Base-by-base conservation (phyloP, 2,329 filamentous ascomycete genomes). In the Exophiala sp. region DNA sequence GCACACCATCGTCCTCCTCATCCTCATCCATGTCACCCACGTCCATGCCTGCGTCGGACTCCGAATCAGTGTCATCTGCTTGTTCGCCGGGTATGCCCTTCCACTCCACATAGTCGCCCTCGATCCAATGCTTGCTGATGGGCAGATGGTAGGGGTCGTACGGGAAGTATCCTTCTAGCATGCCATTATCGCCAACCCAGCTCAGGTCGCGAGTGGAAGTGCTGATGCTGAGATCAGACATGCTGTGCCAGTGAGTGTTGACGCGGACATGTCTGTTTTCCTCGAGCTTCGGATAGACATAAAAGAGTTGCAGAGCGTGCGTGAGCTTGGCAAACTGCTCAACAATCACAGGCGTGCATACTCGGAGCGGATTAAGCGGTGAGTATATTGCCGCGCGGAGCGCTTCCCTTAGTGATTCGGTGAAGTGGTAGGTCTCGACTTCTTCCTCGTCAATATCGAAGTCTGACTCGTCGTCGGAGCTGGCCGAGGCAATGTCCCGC, bases 101-200 rank as follows among this genome's bases (percentile, higher is more conserved):
- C 88, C 90, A 96, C 47, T 85, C 78, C 29, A 92, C 80, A 66
- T 96, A 96, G 66, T 95, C 87, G 16, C 82, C 80, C 58, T 91
- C 87, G 10, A 99, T 74, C 95, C 94, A 97, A 55, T 84, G 81
- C 71, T 88, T 90, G 69, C 91, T 96, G 62, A 84, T 78, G 0
- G 91, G 91, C 46, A 99, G 76, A 65, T 92, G 87, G 70, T 97
- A 99, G 2, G 95, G 95, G 68, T 99, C 94, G 66, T 99, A 99
- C 0, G 94, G 94, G 66, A 97, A 99, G 69, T 95, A 96, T 0
- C 91, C 88, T 63, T 97, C 91, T 1, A 99, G 80, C 70, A 96
- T 86, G 65, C 84, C 87, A 58, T 86, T 84, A 62, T 96, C 89
- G 54, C 88, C 87, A 50, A 85, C 73, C 54, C 69, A 75, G 56